Evolutionary conservation across 768 basidiomycete species (phyloP), one percentile per base, ranked within the genome.

Genomic region (Naematelia encephala): DNA sequence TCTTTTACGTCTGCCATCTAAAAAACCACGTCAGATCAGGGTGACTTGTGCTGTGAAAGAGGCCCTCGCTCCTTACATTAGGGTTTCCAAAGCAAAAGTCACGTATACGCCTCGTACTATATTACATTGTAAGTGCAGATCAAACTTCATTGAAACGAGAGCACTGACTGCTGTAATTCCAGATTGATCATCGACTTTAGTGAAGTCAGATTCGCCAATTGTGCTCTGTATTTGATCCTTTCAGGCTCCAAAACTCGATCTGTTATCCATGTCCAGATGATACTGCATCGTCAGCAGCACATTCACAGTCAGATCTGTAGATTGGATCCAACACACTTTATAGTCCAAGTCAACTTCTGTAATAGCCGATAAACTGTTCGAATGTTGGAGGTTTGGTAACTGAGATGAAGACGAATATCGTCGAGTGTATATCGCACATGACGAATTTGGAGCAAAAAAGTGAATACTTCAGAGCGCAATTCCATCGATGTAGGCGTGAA

Each of bases 401-500:
- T 56, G 26, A 29, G 16, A 53, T 28, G 13, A 10, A 14, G 25
- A 27, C 51, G 60, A 13, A 62, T 56, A 26, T 50, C 44, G n/a
- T 19, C 16, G 12, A 66, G 25, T 21, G 61, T 30, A 28, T 59
- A 55, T 5, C 61, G 61, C 11, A 55, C 68, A 54, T 61, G 56
- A n/a, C 56, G 57, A 4, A 74, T 14, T 42, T 68, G 70, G 22
- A 72, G 63, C 5, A 74, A 47, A 52, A 72, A 67, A 12, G 63
- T 59, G 51, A 72, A 74, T 4, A 68, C 63, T 25, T 69, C 62
- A 8, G 64, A 45, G 2, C 73, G 68, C 5, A 68, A 30, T 14
- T 66, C 61, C 26, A 72, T 59, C 14, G 73, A 68, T 13, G 66
- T 66, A 1, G 64, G 46, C 1, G 73, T 67, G 60, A 72, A 68